These are phyloP conservation scores for Candida schatavii DNA, from an alignment of 805 yeast genomes.

Conservation along the genomic window DNA sequence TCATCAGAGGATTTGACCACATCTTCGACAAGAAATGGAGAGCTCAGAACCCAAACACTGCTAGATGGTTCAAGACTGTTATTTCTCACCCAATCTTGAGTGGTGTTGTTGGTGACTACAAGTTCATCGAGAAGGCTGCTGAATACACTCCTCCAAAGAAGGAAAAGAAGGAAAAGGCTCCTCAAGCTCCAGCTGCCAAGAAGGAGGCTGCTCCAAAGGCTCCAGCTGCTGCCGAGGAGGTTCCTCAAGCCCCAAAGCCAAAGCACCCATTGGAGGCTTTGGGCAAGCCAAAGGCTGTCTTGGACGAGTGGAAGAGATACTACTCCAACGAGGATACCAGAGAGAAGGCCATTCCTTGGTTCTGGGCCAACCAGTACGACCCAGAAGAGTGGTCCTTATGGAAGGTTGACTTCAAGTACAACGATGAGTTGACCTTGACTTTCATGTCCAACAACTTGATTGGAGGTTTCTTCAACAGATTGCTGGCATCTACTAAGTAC, in stretches of 20 bases:
- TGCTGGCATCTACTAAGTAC: conserved; percentile 87
- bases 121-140: conserved; percentile 62
- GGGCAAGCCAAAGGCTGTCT: conserved; percentile 63
- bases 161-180: conserved; percentile 59
- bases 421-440: conserved; percentile 93
- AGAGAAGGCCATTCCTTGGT: conserved; percentile 91
- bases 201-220: conserved; percentile 27
- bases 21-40: conserved; percentile 68
- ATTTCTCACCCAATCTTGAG: conserved; percentile 44
- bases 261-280: conserved; percentile 89
- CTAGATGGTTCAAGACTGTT: conserved; percentile 72
- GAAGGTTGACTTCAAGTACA: conserved; percentile 95
- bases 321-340: conserved; percentile 98
- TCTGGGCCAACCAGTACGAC: conserved; percentile 90
- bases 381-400: conserved; percentile 91
- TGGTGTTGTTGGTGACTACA: conserved; percentile 47
- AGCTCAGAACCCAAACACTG: conserved; percentile 54
- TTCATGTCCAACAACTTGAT: conserved; percentile 98
- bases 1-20: conserved; percentile 53
- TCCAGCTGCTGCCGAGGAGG: conserved; percentile 32
- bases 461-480: conserved; percentile 98
- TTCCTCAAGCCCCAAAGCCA: conserved; percentile 67
- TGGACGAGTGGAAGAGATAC: conserved; percentile 94
- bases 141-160: conserved; percentile 71
- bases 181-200: conserved; percentile 28